Percentiles rank a stretch among this genome's conserved stretches.
phyloP scores from a whole-genome alignment of 768 basidiomycete species.

The Filobasidium floriforme region DNA sequence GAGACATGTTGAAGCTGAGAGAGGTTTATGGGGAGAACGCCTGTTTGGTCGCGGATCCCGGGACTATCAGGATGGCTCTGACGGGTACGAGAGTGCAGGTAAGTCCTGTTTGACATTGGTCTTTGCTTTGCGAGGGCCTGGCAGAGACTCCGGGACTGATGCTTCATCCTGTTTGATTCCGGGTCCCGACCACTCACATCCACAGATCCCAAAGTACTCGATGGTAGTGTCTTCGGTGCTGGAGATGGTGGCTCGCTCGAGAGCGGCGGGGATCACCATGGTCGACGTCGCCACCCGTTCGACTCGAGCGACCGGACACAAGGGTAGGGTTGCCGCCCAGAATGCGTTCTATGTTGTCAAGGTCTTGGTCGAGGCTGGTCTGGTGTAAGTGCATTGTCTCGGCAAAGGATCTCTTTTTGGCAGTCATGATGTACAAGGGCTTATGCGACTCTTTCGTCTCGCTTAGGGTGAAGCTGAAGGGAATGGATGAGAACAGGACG shows the following conservation, averaged over 20 bases:
- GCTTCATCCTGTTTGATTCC: too few relatives aligned
- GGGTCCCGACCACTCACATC: too few relatives aligned
- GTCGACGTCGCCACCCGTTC: slow-evolving; percentile 17
- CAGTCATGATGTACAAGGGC: neutral
- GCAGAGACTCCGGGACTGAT: too few relatives aligned
- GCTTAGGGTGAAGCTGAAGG: slow-evolving; percentile 19
- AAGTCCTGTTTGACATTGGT: neutral
- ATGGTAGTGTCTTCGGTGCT: slow-evolving; percentile 6
- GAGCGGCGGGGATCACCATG: slow-evolving; percentile 9
- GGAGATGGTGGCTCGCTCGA: slow-evolving; percentile 12
- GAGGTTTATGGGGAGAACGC: slow-evolving; percentile 15
- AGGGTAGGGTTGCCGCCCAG: slow-evolving; percentile 5
- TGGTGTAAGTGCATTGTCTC: slow-evolving; percentile 13
- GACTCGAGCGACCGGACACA: neutral
- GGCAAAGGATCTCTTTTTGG: neutral
- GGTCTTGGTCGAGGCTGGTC: slow-evolving; percentile 18
- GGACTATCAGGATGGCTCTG: slow-evolving; percentile 11
- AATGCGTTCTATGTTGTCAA: slow-evolving; percentile 21
- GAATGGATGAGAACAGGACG: slow-evolving; percentile 10
- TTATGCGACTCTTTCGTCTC: too few relatives aligned
- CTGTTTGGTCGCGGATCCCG: slow-evolving; percentile 7
- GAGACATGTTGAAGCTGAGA: neutral
- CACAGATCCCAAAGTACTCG: slow-evolving; percentile 12
- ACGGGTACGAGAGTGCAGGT: slow-evolving; percentile 17
- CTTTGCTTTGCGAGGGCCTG: too few relatives aligned